Evolutionary conservation across 2,329 filamentous ascomycete genomes (phyloP).

Genomic region (Dothideomycetidae sp.): DNA sequence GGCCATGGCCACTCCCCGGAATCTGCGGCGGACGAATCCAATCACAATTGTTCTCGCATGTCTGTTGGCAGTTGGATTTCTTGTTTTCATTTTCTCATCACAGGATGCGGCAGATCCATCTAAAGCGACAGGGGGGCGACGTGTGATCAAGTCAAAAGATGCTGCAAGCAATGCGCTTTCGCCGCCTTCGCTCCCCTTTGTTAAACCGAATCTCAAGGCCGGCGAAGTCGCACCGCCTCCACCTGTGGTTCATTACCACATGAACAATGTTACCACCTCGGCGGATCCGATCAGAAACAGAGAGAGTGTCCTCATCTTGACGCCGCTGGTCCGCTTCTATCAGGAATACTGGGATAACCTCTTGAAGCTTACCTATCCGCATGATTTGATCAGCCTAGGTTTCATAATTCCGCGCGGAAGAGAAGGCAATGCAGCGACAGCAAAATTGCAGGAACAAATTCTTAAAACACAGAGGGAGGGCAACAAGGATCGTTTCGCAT

Average conservation of each 20-base stretch:
- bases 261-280: constrained; percentile 87
- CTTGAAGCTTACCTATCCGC: constrained; percentile 68
- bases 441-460: constrained; percentile 71
- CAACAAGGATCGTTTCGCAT: constrained; percentile 72
- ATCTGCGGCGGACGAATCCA: constrained; percentile 65
- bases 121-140: constrained; percentile 30
- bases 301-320: constrained; percentile 82
- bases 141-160: constrained; percentile 35
- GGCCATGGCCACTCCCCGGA: constrained; percentile 47
- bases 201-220: constrained; percentile 46
- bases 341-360: constrained; percentile 93
- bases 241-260: constrained; percentile 80
- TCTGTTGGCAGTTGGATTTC: constrained; percentile 50
- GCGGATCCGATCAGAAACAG: constrained; percentile 59
- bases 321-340: constrained; percentile 87
- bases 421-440: constrained; percentile 77
- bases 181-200: constrained; percentile 59
- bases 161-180: constrained; percentile 57
- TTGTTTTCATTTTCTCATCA: constrained; percentile 34
- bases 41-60: constrained; percentile 59
- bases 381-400: constrained; percentile 84
- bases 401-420: constrained; percentile 93
- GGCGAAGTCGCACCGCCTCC: constrained; percentile 50
- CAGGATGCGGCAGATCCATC: constrained; percentile 29
- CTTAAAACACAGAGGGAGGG: constrained; percentile 72